Percentiles rank a stretch among this genome's conserved stretches.
Conservation (phyloP, 257 asterid genomes). For the Solanum sejunctum region DNA sequence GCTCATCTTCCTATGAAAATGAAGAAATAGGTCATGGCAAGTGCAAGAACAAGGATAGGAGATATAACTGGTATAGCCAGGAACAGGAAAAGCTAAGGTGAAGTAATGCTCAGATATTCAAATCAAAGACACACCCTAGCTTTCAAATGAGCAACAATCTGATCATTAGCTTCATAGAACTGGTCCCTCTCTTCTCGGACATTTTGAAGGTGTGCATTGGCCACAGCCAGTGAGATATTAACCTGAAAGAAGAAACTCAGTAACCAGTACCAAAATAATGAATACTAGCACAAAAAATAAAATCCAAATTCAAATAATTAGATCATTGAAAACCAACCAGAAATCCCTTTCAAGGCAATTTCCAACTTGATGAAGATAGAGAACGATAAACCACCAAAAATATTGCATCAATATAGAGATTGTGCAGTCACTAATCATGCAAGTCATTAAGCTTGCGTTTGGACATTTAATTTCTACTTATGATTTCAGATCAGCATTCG, state of each 20-base stretch:
- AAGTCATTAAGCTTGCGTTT: background rate
- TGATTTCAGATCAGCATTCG: background rate
- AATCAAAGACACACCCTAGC: conserved; percentile 45
- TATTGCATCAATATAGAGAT: background rate
- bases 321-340: background rate
- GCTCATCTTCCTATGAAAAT: conserved; percentile 69
- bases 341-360: background rate
- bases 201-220: conserved; percentile 73
- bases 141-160: conserved; percentile 79
- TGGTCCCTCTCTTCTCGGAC: conserved; percentile 89
- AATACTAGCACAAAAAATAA: background rate
- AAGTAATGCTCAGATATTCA: background rate
- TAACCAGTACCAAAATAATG: background rate
- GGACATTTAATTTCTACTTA: too few relatives aligned
- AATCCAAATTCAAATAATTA: background rate
- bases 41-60: background rate
- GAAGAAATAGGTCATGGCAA: background rate
- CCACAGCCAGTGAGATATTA: conserved; percentile 75
- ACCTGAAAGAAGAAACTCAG: conserved; percentile 30
- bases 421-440: background rate
- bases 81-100: background rate
- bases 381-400: background rate
- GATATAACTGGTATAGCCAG: background rate
- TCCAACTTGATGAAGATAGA: background rate
- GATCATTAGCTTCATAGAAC: conserved; percentile 94